Evolutionary conservation across 306 rosid genomes (phyloP).

Genomic region (Acacia confusa): DNA sequence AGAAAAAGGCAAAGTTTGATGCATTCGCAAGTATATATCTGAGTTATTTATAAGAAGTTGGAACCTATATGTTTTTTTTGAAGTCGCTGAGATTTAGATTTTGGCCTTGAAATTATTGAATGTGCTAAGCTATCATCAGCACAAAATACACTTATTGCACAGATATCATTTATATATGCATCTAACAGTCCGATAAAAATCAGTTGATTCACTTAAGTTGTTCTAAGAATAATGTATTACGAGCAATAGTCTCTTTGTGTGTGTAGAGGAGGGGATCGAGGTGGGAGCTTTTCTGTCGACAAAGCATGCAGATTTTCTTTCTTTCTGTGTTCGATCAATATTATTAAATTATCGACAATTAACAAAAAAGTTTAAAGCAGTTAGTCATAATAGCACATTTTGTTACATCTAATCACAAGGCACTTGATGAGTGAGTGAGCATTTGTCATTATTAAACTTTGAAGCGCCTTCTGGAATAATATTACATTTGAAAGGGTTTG

Average conservation of each 20-base stretch:
- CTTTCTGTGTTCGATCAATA: background rate
- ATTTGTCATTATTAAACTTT: background rate
- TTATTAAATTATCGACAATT: background rate
- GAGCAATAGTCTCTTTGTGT: background rate
- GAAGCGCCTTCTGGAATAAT: background rate
- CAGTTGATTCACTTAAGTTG: background rate
- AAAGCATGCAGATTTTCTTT: background rate
- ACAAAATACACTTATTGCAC: background rate
- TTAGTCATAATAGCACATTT: background rate
- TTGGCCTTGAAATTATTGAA: background rate
- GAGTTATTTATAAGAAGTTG: background rate
- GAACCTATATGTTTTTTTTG: background rate
- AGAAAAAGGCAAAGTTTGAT: background rate
- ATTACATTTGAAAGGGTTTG: background rate
- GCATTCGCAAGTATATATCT: background rate
- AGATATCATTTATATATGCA: background rate
- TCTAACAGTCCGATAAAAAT: background rate
- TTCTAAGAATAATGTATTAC: background rate
- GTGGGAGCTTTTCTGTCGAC: background rate
- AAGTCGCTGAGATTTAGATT: background rate
- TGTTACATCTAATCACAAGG: slow-evolving; percentile 3
- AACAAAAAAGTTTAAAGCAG: background rate
- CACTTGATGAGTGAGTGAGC: slow-evolving; percentile 1
- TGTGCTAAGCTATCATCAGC: background rate
- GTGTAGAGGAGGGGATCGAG: background rate